Conservation (phyloP, 2,329 filamentous ascomycete genomes). For the Chaetomium sp. region DNA sequence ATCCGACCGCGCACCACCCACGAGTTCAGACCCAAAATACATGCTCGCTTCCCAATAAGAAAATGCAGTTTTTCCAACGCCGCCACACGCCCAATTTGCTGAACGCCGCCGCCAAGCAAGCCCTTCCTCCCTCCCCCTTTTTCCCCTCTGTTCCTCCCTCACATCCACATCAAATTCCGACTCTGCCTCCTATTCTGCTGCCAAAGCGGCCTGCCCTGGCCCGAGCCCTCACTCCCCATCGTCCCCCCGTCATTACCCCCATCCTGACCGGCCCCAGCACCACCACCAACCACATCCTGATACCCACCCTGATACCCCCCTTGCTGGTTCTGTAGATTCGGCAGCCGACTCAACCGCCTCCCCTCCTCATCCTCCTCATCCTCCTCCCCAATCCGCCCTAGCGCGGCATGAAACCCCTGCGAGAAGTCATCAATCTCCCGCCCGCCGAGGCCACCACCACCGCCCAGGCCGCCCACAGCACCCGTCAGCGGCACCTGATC, state of each 20-base stretch:
- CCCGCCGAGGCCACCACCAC: background rate
- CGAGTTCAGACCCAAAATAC: background rate
- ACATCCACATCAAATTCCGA: conserved; percentile 54
- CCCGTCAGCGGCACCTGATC: conserved; percentile 47
- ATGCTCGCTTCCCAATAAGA: background rate
- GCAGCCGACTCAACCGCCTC: conserved; percentile 1
- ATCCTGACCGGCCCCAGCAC: too few species aligned
- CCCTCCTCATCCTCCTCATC: conserved; percentile 40
- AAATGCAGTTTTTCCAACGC: conserved; percentile 12
- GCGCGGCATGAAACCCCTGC: conserved; percentile 46
- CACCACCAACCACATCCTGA: conserved; percentile 11
- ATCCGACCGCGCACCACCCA: background rate
- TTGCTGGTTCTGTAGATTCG: background rate
- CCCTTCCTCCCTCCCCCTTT: background rate
- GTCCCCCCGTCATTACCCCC: conserved; percentile 11
- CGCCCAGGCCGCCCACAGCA: background rate
- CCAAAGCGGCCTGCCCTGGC: conserved; percentile 48
- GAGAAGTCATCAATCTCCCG: conserved; percentile 52
- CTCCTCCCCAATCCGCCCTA: conserved; percentile 45
- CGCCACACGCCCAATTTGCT: background rate
- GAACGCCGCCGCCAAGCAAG: conserved; percentile 11
- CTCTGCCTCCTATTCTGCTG: conserved; percentile 55
- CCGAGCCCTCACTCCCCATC: conserved; percentile 19
- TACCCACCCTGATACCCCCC: conserved; percentile 4
- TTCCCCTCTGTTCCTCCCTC: background rate